Base-by-base conservation (phyloP, 495 filamentous ascomycete genomes). In the Penicillium robsamsonii region DNA sequence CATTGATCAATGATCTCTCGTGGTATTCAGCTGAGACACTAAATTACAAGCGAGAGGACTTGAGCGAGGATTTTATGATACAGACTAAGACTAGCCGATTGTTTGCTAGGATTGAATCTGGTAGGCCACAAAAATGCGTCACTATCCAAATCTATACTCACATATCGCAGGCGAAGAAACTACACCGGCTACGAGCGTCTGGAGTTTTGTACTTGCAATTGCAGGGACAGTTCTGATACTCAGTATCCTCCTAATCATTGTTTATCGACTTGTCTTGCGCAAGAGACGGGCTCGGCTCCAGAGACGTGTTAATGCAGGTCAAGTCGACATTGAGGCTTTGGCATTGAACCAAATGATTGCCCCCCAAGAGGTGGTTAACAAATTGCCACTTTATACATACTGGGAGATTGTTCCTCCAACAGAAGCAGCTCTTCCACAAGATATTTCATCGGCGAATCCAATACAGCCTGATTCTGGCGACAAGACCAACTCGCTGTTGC, bases 161-260 rank as follows among this genome's bases (percentile, higher is more conserved):
- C 44, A 18, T 44, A 29, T 33, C 38, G 24, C 33, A 50, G 35
- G 12, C 42, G 35, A 48, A 31, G 31, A 11, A 27, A 18, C 62
- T 54, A 45, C 46, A 89, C 4, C 29, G 22, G n/a, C 38, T 10
- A 87, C 87, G 1, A 85, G 81, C 29, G 77, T 96, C 1, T 97
- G 92, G 92, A 80, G 88, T 1, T 93, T 96, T 60, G 73, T 92
- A 41, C 75, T 96, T 25, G 85, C 92, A 47, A 87, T 96, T 40
- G 61, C 92, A n/a, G 91, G 79, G 7, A 83, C 91, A 0, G 78
- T 96, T 11, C 58, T 93, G 0, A 64, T 79, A 29, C 74, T 94
- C 42, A 80, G 90, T 27, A 76, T 79, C 6, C 50, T 79, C 1
- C 88, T 86, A 4, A 89, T 87, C 0, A 53, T 87, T 13, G 66